Percentiles rank a stretch among this genome's conserved stretches.
Evolutionary conservation across 805 yeast species (phyloP).

Genomic region (Ogataea allantospora): DNA sequence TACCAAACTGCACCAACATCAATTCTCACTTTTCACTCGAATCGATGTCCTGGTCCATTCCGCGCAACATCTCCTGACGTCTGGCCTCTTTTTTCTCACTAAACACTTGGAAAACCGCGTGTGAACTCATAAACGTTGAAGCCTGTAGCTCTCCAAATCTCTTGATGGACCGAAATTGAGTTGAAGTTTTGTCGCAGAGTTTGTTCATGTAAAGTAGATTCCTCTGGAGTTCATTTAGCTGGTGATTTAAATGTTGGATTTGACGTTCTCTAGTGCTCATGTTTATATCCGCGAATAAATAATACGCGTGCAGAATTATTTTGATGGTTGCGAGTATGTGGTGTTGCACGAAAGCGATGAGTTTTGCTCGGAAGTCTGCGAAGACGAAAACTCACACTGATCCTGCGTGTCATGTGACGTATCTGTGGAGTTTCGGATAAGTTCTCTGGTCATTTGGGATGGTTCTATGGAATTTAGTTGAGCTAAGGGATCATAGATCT

Average conservation of each 20-base stretch:
- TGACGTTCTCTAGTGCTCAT: conserved; percentile 22
- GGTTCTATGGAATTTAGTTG: conserved; percentile 4
- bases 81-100: conserved; percentile 28
- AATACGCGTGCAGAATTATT: conserved; percentile 6
- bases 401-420: not conserved
- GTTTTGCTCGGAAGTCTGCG: not conserved
- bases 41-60: conserved; percentile 8
- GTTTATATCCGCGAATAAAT: conserved; percentile 3
- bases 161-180: conserved; percentile 28
- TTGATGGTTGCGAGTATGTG: conserved; percentile 1
- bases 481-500: conserved; percentile 32
- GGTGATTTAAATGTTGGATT: conserved; percentile 22
- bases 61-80: conserved; percentile 16
- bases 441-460: conserved; percentile 28
- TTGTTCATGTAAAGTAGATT: conserved; percentile 23
- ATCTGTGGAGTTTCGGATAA: conserved; percentile 2
- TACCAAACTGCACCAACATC: too few species aligned
- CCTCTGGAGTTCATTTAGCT: conserved; percentile 22
- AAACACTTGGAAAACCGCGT: conserved; percentile 29
- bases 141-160: conserved; percentile 30
- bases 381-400: not conserved
- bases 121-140: conserved; percentile 31
- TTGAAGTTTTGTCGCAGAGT: conserved; percentile 23
- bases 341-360: conserved; percentile 2
- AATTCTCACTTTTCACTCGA: conserved; percentile 1